phyloP scores from a whole-genome alignment of 2,329 filamentous ascomycete species.

The Rugonectria rugulosa region DNA sequence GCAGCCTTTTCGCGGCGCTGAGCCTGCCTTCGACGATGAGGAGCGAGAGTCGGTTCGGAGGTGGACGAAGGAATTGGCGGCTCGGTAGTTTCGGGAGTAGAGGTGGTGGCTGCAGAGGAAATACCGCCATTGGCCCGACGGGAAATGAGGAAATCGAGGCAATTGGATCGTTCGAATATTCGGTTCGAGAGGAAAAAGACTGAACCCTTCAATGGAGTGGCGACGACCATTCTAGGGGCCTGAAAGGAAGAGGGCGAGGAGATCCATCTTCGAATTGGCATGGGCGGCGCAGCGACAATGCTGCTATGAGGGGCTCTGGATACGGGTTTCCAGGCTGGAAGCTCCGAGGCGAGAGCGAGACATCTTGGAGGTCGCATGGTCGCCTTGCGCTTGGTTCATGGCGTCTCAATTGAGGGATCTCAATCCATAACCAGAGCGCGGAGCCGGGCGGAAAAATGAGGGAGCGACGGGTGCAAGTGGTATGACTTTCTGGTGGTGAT shows the following conservation, averaged over 20 bases:
- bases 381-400: slow-evolving; percentile 42
- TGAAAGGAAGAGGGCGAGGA: slow-evolving; percentile 38
- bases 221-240: slow-evolving; percentile 33
- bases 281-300: neutral
- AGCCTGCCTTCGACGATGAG: slow-evolving; percentile 47
- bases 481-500: slow-evolving; percentile 36
- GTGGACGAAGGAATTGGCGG: slow-evolving; percentile 30
- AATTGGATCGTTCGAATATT: slow-evolving; percentile 46
- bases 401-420: slow-evolving; percentile 31
- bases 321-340: slow-evolving; percentile 32
- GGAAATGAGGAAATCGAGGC: slow-evolving; percentile 45
- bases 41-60: slow-evolving; percentile 37
- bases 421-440: slow-evolving; percentile 36
- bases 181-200: slow-evolving; percentile 48
- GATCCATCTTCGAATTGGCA: slow-evolving; percentile 38
- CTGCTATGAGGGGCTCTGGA: slow-evolving; percentile 28
- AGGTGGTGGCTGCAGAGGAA: slow-evolving; percentile 35
- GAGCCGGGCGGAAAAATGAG: neutral
- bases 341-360: slow-evolving; percentile 40
- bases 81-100: slow-evolving; percentile 23
- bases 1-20: slow-evolving; percentile 35
- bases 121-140: slow-evolving; percentile 39
- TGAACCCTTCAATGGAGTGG: slow-evolving; percentile 26
- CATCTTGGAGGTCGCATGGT: slow-evolving; percentile 46
- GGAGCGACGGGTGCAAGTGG: slow-evolving; percentile 26